Evolutionary conservation across 2,329 filamentous ascomycete species (phyloP), one percentile per base, ranked within the genome.

Genomic region (Juglanconis juglandina): DNA sequence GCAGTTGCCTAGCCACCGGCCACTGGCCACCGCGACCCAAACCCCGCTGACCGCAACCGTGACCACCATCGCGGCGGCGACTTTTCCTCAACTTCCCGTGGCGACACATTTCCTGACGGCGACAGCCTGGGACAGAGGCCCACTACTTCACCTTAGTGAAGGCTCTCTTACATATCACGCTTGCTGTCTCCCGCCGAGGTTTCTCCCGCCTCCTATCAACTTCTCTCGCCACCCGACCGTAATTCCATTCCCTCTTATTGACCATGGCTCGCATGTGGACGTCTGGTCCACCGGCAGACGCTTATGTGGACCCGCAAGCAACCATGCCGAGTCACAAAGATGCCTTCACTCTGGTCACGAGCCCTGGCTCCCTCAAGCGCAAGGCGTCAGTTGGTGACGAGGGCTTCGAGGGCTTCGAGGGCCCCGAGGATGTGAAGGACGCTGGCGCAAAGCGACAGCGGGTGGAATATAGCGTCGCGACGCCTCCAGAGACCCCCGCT

Each of bases 221-320:
- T 71, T 70, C 34, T 59, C 65, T 10, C 69, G 69, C 2, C 71
- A 75, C 13, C 53, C 72, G 0, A 73, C 69, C 0, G 68, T 73
- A 7, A 49, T 66, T 8, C 64, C 8, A 49, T 66, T 8, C 64
- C 73, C 10, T 61, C 67, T 4, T 70, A 62, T 0, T 70, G 70
- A 1, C 65, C 72, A 87, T 87, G 84, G 86, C 87, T 75, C 79
- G 81, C 67, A 83, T 86, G 70, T 87, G 83, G 82, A 76, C 78
- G 69, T 79, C 81, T 68, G 84, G 86, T 68, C 75, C 80, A 65
- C 79, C 79, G 79, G 81, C 79, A 79, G 81, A 78, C 76, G 82
- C 86, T 60, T 79, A 77, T 65, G 70, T 78, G 68, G 73, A 77
- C 66, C 71, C 73, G 66, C 74, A 75, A 63, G 70, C 75, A 66